Evolutionary conservation across 2,329 filamentous ascomycete genomes (phyloP), one percentile per base, ranked within the genome.

Genomic region (Trichoderma simmonsii): DNA sequence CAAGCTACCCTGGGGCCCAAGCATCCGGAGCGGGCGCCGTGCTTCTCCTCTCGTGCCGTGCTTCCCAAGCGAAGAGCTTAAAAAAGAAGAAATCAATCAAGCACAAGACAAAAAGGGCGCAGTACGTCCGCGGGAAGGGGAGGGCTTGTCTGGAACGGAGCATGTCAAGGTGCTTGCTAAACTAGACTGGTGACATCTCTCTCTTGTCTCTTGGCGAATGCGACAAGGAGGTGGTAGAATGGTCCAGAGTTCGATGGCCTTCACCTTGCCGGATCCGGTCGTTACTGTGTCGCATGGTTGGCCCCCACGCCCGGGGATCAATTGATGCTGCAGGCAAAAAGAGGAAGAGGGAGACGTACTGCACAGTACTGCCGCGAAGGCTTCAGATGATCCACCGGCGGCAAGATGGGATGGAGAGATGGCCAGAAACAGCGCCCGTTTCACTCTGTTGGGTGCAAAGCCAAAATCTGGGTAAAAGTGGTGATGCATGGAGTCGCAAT

Each of bases 291-390:
- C 66, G 66, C 66, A 69, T 60, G 66, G 66, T 34, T 61, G 66
- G 66, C 66, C 66, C 66, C 66, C 66, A 61, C 66, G 57, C 66
- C 56, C 56, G 65, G 66, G 57, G 66, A 69, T 69, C 66, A 69
- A 60, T 54, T 61, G 34, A 34, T 21, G 48, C 57, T 69, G 66
- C 26, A 32, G 36, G 36, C 66, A 36, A 34, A 21, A 30, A 36
- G 34, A 36, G 34, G 28, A 15, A 26, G 15, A 39, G 24, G 43
- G 51, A 34, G 21, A 36, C 28, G 56, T 61, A n/a, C 66, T 39
- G 36, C 24, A 60, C 28, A 60, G 28, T 30, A 60, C 9, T 21
- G 30, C 57, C 57, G 26, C 28, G 28, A 30, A 61, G 28, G 66
- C 66, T 69, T 69, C 56, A 61, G 39, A 61, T 30, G 39, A 43